Percentiles rank a stretch among this genome's conserved stretches.
These are phyloP conservation scores for Magnaporthiopsis poae DNA, from an alignment of 2,329 filamentous ascomycete genomes.

Conservation along the genomic window DNA sequence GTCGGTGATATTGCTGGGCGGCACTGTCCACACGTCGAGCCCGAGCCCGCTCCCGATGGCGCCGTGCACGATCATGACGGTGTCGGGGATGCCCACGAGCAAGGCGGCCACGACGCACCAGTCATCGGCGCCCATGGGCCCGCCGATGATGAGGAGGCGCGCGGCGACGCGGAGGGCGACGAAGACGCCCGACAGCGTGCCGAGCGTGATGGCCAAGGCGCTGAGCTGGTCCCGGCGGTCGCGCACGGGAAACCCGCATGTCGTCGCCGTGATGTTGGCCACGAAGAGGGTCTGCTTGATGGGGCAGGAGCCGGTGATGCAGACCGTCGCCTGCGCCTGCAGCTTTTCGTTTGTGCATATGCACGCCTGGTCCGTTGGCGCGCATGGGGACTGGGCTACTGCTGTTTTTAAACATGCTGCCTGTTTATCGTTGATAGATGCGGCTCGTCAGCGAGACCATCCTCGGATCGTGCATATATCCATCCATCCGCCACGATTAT, in stretches of 20 bases:
- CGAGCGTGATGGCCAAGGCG: conserved; percentile 21
- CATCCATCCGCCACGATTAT: neutral
- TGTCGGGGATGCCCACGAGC: conserved; percentile 20
- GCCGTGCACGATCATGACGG: conserved; percentile 23
- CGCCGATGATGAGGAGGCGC: conserved; percentile 15
- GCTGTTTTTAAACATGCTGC: conserved; percentile 2
- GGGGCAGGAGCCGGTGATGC: neutral
- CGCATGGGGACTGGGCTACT: neutral
- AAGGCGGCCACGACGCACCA: conserved; percentile 22
- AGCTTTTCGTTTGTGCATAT: conserved; percentile 1
- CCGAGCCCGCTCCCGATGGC: conserved; percentile 34
- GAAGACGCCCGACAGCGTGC: conserved; percentile 25
- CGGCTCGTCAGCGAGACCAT: neutral
- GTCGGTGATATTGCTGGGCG: conserved; percentile 28
- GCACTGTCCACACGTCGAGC: conserved; percentile 40
- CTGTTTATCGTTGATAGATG: neutral
- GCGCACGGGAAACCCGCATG: conserved; percentile 17
- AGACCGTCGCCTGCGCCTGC: neutral
- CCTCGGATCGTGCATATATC: neutral
- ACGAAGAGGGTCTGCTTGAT: neutral
- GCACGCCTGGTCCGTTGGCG: conserved; percentile 1
- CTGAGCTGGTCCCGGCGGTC: conserved; percentile 24
- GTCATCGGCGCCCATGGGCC: conserved; percentile 25
- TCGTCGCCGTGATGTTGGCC: conserved; percentile 17
- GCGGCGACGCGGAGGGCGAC: conserved; percentile 28